Evolutionary conservation across 2,329 filamentous ascomycete species (phyloP).

Genomic region (Colletotrichum sojae): DNA sequence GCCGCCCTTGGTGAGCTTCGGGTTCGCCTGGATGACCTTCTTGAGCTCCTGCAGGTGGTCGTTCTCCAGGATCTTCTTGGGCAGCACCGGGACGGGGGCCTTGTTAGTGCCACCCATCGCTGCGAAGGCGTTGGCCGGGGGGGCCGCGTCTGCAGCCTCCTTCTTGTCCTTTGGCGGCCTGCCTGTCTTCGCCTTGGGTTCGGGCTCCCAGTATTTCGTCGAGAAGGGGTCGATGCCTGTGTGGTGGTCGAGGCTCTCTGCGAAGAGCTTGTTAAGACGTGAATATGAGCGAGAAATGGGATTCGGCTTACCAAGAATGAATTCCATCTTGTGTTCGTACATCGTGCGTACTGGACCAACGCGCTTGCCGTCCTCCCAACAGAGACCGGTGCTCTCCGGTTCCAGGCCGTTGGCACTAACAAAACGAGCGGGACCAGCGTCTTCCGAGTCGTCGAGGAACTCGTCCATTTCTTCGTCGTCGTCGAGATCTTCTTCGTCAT

Average conservation of each 20-base stretch:
- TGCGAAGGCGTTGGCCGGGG: conserved; percentile 54
- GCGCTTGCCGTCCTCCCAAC: conserved; percentile 78
- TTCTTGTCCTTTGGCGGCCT: conserved; percentile 24
- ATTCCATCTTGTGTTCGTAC: conserved; percentile 79
- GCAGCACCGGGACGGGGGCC: conserved; percentile 10
- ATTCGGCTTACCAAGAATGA: conserved; percentile 74
- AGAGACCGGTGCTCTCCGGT: conserved; percentile 84
- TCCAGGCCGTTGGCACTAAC: conserved; percentile 79
- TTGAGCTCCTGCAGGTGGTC: conserved; percentile 56
- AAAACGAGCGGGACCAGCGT: conserved; percentile 69
- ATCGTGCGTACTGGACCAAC: conserved; percentile 64
- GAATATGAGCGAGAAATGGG: conserved; percentile 40
- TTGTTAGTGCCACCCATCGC: conserved; percentile 45
- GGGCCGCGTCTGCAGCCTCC: conserved; percentile 52
- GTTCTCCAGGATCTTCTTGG: conserved; percentile 46
- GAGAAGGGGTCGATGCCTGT: conserved; percentile 86
- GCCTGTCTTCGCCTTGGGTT: conserved; percentile 49
- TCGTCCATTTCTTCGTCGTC: conserved; percentile 92
- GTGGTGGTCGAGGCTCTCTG: conserved; percentile 65
- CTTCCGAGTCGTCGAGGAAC: conserved; percentile 90
- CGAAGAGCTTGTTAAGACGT: conserved; percentile 43
- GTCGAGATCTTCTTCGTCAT: conserved; percentile 77
- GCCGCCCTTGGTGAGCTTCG: conserved; percentile 40
- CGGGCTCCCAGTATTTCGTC: conserved; percentile 80
- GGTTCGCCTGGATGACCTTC: conserved; percentile 50